Evolutionary conservation across 1,139 yeast genomes (phyloP).

Genomic region (Geotrichum australiense): DNA sequence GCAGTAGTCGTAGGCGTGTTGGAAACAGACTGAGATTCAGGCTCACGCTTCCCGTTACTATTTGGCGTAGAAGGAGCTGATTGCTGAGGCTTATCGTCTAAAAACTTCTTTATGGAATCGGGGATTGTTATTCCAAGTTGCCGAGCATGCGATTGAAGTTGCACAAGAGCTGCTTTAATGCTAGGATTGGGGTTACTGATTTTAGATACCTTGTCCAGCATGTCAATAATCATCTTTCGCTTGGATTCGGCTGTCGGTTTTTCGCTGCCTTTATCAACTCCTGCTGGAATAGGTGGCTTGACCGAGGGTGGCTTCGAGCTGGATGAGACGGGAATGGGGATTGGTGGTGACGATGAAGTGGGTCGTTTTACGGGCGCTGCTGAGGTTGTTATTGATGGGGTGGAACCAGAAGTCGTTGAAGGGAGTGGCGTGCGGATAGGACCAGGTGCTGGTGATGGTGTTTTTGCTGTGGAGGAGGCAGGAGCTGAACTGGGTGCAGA

Average conservation of each 20-base stretch:
- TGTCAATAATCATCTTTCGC: conserved; percentile 32
- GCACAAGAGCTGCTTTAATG: conserved; percentile 33
- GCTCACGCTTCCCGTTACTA: no score
- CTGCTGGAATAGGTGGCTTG: not conserved
- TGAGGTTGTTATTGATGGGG: conserved; percentile 10
- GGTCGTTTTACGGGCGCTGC: no score
- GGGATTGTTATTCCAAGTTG: conserved; percentile 21
- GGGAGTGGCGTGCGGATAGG: not conserved
- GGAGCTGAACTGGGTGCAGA: conserved; percentile 6
- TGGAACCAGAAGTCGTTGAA: not conserved
- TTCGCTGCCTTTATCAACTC: not conserved
- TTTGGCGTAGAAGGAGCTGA: no score
- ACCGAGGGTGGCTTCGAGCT: conserved; percentile 15
- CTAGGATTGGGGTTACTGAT: conserved; percentile 34
- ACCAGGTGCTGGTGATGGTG: not conserved
- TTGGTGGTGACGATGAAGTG: not conserved
- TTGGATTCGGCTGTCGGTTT: conserved; percentile 17
- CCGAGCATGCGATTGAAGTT: conserved; percentile 33
- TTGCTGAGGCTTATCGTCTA: no score
- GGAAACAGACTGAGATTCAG: no score
- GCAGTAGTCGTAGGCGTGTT: no score
- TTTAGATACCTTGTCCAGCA: conserved; percentile 34
- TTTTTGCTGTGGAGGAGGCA: conserved; percentile 5
- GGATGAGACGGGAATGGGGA: conserved; percentile 12
- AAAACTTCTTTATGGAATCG: no score